phyloP scores from a whole-genome alignment of 306 rosid genomes.

The Dicorynia guianensis region DNA sequence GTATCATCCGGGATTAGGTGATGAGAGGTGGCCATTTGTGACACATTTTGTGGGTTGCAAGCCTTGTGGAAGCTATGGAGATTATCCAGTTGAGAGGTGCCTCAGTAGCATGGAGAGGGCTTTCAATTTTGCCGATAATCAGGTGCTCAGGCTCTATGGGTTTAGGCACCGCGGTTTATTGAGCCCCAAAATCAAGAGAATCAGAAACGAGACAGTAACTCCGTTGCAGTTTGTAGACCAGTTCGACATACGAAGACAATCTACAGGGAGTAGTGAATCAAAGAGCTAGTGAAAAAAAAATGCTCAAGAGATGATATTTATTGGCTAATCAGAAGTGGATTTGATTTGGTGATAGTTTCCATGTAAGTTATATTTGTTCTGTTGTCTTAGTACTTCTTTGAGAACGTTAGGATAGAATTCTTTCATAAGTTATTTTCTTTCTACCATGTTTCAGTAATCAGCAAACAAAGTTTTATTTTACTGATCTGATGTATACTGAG shows the following conservation, averaged over 20 bases:
- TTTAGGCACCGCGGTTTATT: conserved; percentile 88
- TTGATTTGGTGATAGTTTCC: conserved; percentile 46
- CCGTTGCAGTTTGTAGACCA: conserved; percentile 66
- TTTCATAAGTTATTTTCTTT: conserved; percentile 49
- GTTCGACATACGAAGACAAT: conserved; percentile 65
- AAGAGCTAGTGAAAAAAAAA: conserved; percentile 49
- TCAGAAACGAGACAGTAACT: conserved; percentile 69
- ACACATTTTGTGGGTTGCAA: conserved; percentile 98
- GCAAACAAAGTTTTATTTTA: conserved; percentile 40
- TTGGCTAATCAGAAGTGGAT: conserved; percentile 49
- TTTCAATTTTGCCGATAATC: conserved; percentile 94
- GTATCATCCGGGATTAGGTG: conserved; percentile 95
- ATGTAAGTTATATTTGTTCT: conserved; percentile 37
- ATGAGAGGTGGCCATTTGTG: conserved; percentile 99
- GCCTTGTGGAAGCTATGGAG: conserved; percentile 99
- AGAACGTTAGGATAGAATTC: conserved; percentile 53
- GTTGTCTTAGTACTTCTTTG: conserved; percentile 41
- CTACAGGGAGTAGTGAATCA: conserved; percentile 38
- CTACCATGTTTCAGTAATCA: conserved; percentile 39
- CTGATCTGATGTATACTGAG: conserved; percentile 37
- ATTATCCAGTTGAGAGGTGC: conserved; percentile 93
- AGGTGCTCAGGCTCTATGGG: conserved; percentile 88
- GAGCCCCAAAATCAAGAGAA: conserved; percentile 94
- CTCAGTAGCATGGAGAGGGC: conserved; percentile 98
- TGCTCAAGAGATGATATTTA: conserved; percentile 36